Evolutionary conservation across 1,139 yeast species (phyloP).

Genomic region (Lodderomyces parapsilosis): DNA sequence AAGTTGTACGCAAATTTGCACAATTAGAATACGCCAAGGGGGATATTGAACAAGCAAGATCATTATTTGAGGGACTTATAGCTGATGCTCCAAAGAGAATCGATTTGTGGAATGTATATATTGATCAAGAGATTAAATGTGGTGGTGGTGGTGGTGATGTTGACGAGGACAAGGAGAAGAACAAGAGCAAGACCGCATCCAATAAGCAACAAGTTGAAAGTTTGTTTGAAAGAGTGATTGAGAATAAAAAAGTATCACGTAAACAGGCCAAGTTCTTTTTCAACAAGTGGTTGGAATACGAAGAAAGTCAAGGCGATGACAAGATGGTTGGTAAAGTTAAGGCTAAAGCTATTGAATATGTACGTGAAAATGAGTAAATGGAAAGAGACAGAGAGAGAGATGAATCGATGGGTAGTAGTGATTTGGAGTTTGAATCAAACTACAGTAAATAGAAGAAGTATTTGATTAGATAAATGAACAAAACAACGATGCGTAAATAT

Average conservation of each 20-base stretch:
- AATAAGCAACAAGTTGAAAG: conserved; percentile 68
- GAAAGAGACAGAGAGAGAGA: not conserved
- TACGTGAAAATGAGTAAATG: conserved; percentile 14
- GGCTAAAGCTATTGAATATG: conserved; percentile 87
- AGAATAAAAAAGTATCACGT: conserved; percentile 65
- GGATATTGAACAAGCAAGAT: conserved; percentile 91
- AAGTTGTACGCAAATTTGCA: conserved; percentile 83
- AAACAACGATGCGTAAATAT: too few species aligned
- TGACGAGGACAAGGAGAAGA: conserved; percentile 71
- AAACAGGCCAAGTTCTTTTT: conserved; percentile 96
- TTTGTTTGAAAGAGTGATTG: conserved; percentile 75
- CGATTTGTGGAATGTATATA: conserved; percentile 92
- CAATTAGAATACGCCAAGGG: conserved; percentile 85
- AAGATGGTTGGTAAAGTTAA: conserved; percentile 81
- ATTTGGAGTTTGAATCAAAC: too few species aligned
- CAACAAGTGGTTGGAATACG: conserved; percentile 85
- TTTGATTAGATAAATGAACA: too few species aligned
- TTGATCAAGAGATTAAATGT: conserved; percentile 85
- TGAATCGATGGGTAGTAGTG: too few species aligned
- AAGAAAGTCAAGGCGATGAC: conserved; percentile 66
- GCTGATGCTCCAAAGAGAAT: conserved; percentile 89
- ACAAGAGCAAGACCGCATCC: conserved; percentile 65
- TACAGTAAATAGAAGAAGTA: too few species aligned
- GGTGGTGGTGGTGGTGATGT: conserved; percentile 21
- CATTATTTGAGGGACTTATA: conserved; percentile 87